Conservation (phyloP, 2,329 filamentous ascomycete species). For the Aspergillus ibericus region DNA sequence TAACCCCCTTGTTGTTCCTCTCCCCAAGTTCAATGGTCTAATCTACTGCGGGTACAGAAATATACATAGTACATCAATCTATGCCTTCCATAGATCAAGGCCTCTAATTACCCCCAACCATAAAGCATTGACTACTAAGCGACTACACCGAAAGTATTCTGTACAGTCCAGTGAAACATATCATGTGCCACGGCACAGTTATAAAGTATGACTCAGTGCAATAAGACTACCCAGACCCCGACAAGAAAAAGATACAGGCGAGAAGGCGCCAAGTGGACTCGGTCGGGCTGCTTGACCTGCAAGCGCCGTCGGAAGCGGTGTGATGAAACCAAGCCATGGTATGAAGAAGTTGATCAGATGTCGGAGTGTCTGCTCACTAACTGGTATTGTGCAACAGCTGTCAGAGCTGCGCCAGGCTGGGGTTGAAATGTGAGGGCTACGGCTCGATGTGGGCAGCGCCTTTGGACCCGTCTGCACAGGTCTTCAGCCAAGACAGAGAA, state of each 20-base stretch:
- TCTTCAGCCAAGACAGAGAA: slow-evolving; percentile 26
- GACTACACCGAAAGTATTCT: no score
- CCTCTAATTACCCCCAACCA: no score
- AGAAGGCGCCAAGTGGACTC: slow-evolving; percentile 37
- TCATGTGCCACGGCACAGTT: neutral
- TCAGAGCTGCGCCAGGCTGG: slow-evolving; percentile 34
- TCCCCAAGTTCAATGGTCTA: no score
- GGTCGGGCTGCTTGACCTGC: slow-evolving; percentile 43
- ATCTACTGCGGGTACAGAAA: no score
- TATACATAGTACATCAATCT: no score
- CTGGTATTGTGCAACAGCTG: slow-evolving; percentile 27
- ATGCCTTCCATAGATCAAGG: no score
- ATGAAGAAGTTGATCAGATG: neutral
- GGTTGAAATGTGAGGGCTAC: slow-evolving; percentile 40
- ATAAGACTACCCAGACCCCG: neutral
- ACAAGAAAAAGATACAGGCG: slow-evolving; percentile 24
- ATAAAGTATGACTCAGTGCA: neutral
- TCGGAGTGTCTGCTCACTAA: neutral
- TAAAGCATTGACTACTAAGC: no score
- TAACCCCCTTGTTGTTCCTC: no score
- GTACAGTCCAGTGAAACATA: no score
- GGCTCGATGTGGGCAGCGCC: slow-evolving; percentile 38
- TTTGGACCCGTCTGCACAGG: slow-evolving; percentile 31
- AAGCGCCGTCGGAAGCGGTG: slow-evolving; percentile 41
- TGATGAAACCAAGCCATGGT: slow-evolving; percentile 41